Percentiles rank a stretch among this genome's conserved stretches.
phyloP scores from a whole-genome alignment of 495 filamentous ascomycete species.

The Daldinia grandis region DNA sequence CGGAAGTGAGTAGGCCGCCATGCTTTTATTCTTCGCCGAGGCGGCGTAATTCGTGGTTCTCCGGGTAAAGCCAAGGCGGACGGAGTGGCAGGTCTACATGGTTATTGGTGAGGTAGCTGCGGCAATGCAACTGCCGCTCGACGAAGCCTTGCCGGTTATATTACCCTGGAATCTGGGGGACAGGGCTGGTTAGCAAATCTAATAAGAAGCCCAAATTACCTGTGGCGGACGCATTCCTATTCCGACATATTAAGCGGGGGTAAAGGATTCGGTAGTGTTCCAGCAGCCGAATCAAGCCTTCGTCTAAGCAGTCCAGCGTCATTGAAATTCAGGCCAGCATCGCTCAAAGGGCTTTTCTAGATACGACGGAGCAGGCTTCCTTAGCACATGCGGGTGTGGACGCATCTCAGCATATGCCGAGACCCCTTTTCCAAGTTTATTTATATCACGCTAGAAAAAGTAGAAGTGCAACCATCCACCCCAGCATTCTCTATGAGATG shows the following conservation, averaged over 20 bases:
- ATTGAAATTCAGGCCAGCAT: constrained; percentile 10
- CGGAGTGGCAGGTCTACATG: constrained; percentile 8
- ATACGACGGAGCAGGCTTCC: constrained; percentile 10
- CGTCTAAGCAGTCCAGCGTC: constrained; percentile 32
- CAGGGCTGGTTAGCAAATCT: constrained; percentile 34
- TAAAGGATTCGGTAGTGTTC: constrained; percentile 34
- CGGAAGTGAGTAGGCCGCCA: constrained; percentile 12
- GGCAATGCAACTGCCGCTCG: constrained; percentile 36
- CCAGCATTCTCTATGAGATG: constrained; percentile 8
- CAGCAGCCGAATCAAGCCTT: constrained; percentile 33
- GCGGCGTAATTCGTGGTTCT: constrained; percentile 27
- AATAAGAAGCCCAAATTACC: constrained; percentile 35
- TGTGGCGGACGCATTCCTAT: constrained; percentile 30
- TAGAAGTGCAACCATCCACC: constrained; percentile 1
- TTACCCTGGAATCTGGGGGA: constrained; percentile 25
- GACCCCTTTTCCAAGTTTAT: constrained; percentile 24
- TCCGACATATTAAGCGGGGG: constrained; percentile 43
- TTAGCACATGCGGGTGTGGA: constrained; percentile 7
- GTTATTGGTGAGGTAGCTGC: constrained; percentile 23
- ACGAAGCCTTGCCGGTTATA: constrained; percentile 38
- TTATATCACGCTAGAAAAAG: constrained; percentile 25
- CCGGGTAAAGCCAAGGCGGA: constrained; percentile 43
- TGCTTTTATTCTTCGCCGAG: constrained; percentile 35
- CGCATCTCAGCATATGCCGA: constrained; percentile 27
- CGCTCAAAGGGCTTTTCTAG: constrained; percentile 6